phyloP scores from a whole-genome alignment of 2,329 filamentous ascomycete genomes.

The Sporothrix luriei region DNA sequence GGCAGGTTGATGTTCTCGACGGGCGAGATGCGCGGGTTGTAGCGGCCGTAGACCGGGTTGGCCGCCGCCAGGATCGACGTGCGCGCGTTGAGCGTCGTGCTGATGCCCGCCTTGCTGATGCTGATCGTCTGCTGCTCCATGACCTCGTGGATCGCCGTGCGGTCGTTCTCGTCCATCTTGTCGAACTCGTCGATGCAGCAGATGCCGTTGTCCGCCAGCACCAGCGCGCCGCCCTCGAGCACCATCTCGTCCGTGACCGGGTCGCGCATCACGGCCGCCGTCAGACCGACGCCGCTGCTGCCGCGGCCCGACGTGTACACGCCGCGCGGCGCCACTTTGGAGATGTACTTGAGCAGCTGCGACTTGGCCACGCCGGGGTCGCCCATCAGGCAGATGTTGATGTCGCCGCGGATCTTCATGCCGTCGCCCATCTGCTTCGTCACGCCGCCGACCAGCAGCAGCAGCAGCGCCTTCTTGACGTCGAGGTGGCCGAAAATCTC shows the following conservation, averaged over 20 bases:
- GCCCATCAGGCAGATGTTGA: constrained; percentile 99
- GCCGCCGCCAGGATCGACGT: constrained; percentile 95
- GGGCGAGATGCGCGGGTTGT: constrained; percentile 95
- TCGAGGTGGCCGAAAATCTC: constrained; percentile 97
- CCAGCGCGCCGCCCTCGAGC: constrained; percentile 76
- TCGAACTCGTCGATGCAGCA: constrained; percentile 88
- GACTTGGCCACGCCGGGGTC: constrained; percentile 99
- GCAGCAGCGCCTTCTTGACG: constrained; percentile 95
- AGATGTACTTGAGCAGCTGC: constrained; percentile 96
- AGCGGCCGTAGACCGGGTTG: constrained; percentile 95
- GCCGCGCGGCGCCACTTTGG: constrained; percentile 92
- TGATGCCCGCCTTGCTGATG: constrained; percentile 74
- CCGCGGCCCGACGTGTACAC: constrained; percentile 81
- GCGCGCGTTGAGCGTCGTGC: constrained; percentile 84
- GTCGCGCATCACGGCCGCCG: constrained; percentile 80
- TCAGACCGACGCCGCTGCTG: constrained; percentile 79
- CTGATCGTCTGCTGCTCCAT: constrained; percentile 89
- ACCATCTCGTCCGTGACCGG: constrained; percentile 85
- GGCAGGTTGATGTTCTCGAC: constrained; percentile 99
- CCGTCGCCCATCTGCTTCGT: constrained; percentile 96
- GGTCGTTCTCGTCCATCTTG: constrained; percentile 85
- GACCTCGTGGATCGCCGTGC: constrained; percentile 82
- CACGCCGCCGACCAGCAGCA: constrained; percentile 93
- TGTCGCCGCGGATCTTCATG: constrained; percentile 98
- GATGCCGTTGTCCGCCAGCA: constrained; percentile 79